These are phyloP conservation scores for Rhizoclosmatium globosum DNA, from an alignment of 192 early-diverging fungal genomes.

Conservation along the genomic window DNA sequence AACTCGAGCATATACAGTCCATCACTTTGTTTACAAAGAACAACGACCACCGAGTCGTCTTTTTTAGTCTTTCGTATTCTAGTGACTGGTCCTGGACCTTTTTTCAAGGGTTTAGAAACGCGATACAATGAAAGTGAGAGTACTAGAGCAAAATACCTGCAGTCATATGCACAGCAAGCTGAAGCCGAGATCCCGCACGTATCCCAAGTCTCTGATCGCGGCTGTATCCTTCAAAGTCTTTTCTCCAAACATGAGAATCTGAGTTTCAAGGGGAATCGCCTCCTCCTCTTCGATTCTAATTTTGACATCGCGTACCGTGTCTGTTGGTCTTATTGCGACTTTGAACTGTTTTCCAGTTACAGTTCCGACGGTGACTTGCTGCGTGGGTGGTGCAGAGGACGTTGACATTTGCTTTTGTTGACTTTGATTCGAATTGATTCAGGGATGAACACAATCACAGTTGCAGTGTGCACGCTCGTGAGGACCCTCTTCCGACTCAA, in stretches of 20 bases:
- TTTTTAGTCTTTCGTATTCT: slow-evolving; percentile 48
- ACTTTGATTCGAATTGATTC: no score
- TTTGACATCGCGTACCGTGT: slow-evolving; percentile 58
- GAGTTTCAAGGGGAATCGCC: slow-evolving; percentile 50
- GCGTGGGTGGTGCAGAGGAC: no score
- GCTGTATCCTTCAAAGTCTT: slow-evolving; percentile 47
- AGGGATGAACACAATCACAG: no score
- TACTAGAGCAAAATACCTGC: slow-evolving; percentile 43
- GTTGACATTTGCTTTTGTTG: no score
- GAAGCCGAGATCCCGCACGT: slow-evolving; percentile 48
- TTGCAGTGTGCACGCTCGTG: no score
- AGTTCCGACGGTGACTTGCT: slow-evolving; percentile 46
- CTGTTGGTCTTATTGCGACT: slow-evolving; percentile 37
- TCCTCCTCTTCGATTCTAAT: slow-evolving; percentile 47
- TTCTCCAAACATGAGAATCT: slow-evolving; percentile 59
- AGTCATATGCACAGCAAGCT: slow-evolving; percentile 60
- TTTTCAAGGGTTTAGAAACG: background rate
- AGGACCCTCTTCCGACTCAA: no score
- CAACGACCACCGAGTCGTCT: slow-evolving; percentile 57
- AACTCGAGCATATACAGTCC: slow-evolving; percentile 66
- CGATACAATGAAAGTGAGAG: no score
- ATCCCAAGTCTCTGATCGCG: slow-evolving; percentile 47
- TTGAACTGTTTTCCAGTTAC: slow-evolving; percentile 56
- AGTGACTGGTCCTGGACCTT: slow-evolving; percentile 63
- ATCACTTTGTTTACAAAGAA: slow-evolving; percentile 65